phyloP scores from a whole-genome alignment of 441 rosid genomes.

The Lagerstroemia fauriei region DNA sequence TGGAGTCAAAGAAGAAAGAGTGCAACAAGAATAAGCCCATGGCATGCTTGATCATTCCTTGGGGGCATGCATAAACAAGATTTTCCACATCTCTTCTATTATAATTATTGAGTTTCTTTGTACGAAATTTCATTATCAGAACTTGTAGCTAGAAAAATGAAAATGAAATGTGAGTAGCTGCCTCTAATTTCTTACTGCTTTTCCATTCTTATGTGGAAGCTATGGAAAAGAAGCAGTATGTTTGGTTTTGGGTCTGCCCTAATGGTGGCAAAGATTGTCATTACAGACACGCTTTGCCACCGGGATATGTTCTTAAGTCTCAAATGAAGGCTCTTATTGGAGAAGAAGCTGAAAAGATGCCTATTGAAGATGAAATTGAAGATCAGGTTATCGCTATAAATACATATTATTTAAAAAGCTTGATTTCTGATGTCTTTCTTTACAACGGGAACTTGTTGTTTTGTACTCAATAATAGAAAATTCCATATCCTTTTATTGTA shows the following conservation, averaged over 20 bases:
- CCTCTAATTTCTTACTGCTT: neutral
- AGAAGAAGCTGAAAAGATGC: slow-evolving; percentile 68
- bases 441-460: neutral
- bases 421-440: neutral
- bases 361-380: slow-evolving; percentile 87
- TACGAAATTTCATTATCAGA: neutral
- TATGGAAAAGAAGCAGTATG: slow-evolving; percentile 81
- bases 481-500: slow-evolving; percentile 2
- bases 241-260: slow-evolving; percentile 95
- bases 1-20: slow-evolving; percentile 75
- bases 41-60: neutral
- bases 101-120: neutral
- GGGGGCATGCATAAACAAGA: neutral
- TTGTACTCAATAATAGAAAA: neutral
- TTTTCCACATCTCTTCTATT: neutral
- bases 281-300: slow-evolving; percentile 94
- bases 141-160: neutral
- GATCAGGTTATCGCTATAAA: slow-evolving; percentile 52
- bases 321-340: slow-evolving; percentile 94
- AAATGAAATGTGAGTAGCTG: too few relatives aligned
- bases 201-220: slow-evolving; percentile 55
- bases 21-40: slow-evolving; percentile 82
- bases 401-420: neutral
- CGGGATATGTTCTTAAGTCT: slow-evolving; percentile 82
- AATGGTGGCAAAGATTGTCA: slow-evolving; percentile 83